These are phyloP conservation scores for Buddleja alternifolia DNA, from an alignment of 257 asterid species.

Conservation along the genomic window DNA sequence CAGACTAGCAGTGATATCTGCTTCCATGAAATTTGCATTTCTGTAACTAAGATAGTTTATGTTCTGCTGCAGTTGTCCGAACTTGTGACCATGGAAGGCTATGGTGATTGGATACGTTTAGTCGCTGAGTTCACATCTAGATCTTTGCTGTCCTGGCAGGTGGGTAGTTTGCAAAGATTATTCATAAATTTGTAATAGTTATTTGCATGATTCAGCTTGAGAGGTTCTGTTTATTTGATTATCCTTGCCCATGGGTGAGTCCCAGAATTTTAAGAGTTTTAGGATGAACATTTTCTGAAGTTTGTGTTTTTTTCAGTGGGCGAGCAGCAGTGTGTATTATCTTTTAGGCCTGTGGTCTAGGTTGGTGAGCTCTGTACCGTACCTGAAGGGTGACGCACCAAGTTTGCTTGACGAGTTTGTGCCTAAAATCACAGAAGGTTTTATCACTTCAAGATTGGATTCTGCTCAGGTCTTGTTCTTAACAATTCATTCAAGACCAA, in stretches of 20 bases:
- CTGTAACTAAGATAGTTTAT: constrained; percentile 31
- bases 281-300: constrained; percentile 12
- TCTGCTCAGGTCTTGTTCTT: constrained; percentile 76
- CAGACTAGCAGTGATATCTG: neutral
- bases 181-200: constrained; percentile 18
- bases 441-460: constrained; percentile 91
- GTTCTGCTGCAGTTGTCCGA: constrained; percentile 76
- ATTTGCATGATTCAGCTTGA: constrained; percentile 25
- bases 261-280: constrained; percentile 15
- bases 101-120: constrained; percentile 95
- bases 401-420: constrained; percentile 97
- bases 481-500: constrained; percentile 14
- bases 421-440: constrained; percentile 92
- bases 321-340: constrained; percentile 96
- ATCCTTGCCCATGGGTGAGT: constrained; percentile 23
- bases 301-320: constrained; percentile 72
- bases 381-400: constrained; percentile 94
- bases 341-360: constrained; percentile 99
- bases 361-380: constrained; percentile 93
- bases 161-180: constrained; percentile 25
- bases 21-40: constrained; percentile 9
- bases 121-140: constrained; percentile 93
- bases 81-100: constrained; percentile 94
- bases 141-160: constrained; percentile 99
- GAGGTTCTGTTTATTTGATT: constrained; percentile 25